Evolutionary conservation across 2,329 filamentous ascomycete species (phyloP), one percentile per base, ranked within the genome.

Genomic region (Parafenestella ontariensis): DNA sequence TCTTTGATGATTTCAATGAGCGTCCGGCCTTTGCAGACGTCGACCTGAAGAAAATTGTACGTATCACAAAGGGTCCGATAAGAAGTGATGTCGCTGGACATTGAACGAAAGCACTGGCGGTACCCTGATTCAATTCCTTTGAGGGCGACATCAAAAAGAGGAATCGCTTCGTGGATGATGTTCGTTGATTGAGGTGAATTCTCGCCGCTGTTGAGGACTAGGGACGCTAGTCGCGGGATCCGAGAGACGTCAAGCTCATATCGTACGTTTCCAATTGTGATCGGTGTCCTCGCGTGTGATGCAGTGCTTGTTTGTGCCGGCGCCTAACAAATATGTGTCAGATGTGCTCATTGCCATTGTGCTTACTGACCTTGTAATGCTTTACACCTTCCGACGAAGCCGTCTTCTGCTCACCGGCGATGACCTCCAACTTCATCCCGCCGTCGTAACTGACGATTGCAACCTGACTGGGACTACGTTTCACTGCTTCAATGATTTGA

Each of bases 121-220:
- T 66, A 70, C 53, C 66, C 65, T 8, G 56, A 65, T 62, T 70
- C 55, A 21, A 68, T 54, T 26, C 66, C 67, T 50, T 70, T 66
- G 48, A 70, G 59, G 24, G 64, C 58, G 11, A 66, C 33, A 41
- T 66, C 53, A 42, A 68, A 63, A 46, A 61, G 65, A 46, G 48
- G 26, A 28, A 68, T 69, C 7, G 58, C 46, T 9, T 46, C 58
- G 49, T 69, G 64, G 40, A 65, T 42, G 17, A 69, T n/a, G 0
- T 49, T 36, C 26, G 41, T 54, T 24, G 24, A 33, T 26, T 57
- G 5, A 36, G 49, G 33, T 40, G 21, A 41, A 20, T 18, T 34
- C 23, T 49, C n/a, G 26, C 34, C 20, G 24, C 29, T 26, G 34
- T 34, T 18, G 36, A 21, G 28, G n/a, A 81, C 46, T 64, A 76